phyloP scores from a whole-genome alignment of 352 stramenopile genomes.

The Albugo candida region DNA sequence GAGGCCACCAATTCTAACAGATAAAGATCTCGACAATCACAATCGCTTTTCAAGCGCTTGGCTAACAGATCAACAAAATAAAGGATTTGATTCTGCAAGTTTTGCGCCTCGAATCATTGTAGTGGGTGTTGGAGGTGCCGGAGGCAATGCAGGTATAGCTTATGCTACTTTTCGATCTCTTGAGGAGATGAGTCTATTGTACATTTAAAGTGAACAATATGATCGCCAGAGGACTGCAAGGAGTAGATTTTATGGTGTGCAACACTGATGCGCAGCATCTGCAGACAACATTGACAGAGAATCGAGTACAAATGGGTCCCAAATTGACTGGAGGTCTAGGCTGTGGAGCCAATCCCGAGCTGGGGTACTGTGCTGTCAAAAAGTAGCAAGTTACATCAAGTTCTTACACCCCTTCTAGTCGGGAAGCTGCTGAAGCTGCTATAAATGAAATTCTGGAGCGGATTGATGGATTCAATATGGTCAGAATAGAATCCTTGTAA shows the following conservation, averaged over 20 bases:
- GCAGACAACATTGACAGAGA: conserved; percentile 78
- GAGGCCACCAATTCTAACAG: not conserved
- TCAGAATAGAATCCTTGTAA: conserved; percentile 5
- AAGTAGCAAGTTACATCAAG: not conserved
- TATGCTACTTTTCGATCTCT: not conserved
- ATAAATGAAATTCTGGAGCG: conserved; percentile 77
- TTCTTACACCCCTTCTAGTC: conserved; percentile 11
- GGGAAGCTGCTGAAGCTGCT: conserved; percentile 46
- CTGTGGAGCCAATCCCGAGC: conserved; percentile 64
- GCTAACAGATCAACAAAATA: conserved; percentile 39
- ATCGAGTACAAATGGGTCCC: conserved; percentile 78
- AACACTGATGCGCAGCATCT: conserved; percentile 85
- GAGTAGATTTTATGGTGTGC: conserved; percentile 79
- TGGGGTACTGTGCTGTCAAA: conserved; percentile 18
- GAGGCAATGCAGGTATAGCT: conserved; percentile 59
- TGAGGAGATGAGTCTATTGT: not conserved
- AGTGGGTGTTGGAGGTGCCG: conserved; percentile 70
- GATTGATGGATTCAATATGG: conserved; percentile 72
- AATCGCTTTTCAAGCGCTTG: conserved; percentile 28
- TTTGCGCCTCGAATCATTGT: conserved; percentile 78
- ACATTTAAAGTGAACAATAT: conserved; percentile 64
- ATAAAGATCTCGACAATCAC: not conserved
- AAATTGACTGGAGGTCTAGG: conserved; percentile 68
- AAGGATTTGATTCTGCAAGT: conserved; percentile 28
- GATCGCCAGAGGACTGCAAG: conserved; percentile 64